Conservation (phyloP, 192 early-diverging fungal genomes). For the Coemansia sp. region DNA sequence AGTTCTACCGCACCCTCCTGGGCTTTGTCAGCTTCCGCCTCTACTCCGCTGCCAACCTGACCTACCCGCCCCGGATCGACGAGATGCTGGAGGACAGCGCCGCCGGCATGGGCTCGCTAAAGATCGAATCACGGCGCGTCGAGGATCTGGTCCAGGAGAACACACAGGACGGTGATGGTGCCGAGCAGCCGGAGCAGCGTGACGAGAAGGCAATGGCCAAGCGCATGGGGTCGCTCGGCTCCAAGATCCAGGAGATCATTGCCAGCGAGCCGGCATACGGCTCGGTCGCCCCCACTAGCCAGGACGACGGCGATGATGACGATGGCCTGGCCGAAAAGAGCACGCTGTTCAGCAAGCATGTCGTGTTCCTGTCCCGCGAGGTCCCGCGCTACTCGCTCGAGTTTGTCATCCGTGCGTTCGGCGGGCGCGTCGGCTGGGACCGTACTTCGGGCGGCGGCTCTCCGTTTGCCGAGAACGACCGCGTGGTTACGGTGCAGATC, state of each 20-base stretch:
- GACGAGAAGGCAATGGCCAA: conserved; percentile 21
- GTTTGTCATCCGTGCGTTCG: conserved; percentile 86
- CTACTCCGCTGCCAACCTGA: conserved; percentile 78
- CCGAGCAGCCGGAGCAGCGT: background rate
- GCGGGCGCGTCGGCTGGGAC: conserved; percentile 89
- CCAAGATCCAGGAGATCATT: conserved; percentile 38
- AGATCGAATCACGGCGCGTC: conserved; percentile 26
- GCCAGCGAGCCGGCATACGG: conserved; percentile 20
- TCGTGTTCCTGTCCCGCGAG: conserved; percentile 89
- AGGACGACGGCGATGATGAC: conserved; percentile 6
- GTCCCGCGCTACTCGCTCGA: conserved; percentile 88
- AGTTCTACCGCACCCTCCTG: conserved; percentile 88
- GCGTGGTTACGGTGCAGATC: conserved; percentile 85
- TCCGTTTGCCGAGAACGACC: conserved; percentile 70
- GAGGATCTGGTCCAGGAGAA: conserved; percentile 38
- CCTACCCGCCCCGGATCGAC: conserved; percentile 88
- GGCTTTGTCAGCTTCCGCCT: conserved; percentile 95
- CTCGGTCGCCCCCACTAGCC: background rate
- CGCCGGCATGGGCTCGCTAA: conserved; percentile 40
- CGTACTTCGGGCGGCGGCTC: conserved; percentile 68
- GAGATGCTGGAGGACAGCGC: conserved; percentile 31
- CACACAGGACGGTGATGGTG: conserved; percentile 14
- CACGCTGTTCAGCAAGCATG: conserved; percentile 56
- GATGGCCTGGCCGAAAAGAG: conserved; percentile 25
- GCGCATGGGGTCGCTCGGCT: conserved; percentile 29